These are phyloP conservation scores for Cinchona pubescens DNA, from an alignment of 257 asterid species.

Conservation along the genomic window DNA sequence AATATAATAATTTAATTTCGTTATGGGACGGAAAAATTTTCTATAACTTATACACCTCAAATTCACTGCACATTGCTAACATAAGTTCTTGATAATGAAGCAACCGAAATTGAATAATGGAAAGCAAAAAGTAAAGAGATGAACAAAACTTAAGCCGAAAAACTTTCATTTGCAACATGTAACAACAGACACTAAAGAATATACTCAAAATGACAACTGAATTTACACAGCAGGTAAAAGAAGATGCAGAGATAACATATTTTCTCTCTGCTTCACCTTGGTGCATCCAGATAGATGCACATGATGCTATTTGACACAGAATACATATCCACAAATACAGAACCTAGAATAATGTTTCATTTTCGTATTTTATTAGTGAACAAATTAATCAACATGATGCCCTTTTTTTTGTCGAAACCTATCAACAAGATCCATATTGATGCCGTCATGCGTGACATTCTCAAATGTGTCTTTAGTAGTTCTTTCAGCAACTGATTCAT, in stretches of 20 bases:
- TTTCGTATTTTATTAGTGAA: too few species aligned
- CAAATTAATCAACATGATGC: too few species aligned
- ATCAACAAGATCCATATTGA: too few species aligned
- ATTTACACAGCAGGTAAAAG: constrained; percentile 36
- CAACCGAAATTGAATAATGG: neutral
- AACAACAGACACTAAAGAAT: constrained; percentile 26
- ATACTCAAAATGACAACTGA: constrained; percentile 35
- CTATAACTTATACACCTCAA: too few species aligned
- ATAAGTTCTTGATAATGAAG: too few species aligned
- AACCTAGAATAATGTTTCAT: constrained; percentile 10
- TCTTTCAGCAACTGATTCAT: too few species aligned
- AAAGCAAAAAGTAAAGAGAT: constrained; percentile 15
- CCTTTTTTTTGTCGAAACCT: too few species aligned
- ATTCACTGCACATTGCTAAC: neutral
- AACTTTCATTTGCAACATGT: neutral
- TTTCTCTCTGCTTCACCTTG: constrained; percentile 22
- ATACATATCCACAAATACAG: constrained; percentile 15
- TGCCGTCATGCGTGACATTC: too few species aligned
- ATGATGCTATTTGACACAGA: constrained; percentile 1
- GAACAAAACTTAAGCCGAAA: neutral
- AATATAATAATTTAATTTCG: too few species aligned
- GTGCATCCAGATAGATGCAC: constrained; percentile 27
- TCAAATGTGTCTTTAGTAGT: too few species aligned
- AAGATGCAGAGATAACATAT: constrained; percentile 22
- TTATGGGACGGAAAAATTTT: too few species aligned